phyloP scores from a whole-genome alignment of 2,329 filamentous ascomycete genomes.

The Chaetoscypha palmicola region DNA sequence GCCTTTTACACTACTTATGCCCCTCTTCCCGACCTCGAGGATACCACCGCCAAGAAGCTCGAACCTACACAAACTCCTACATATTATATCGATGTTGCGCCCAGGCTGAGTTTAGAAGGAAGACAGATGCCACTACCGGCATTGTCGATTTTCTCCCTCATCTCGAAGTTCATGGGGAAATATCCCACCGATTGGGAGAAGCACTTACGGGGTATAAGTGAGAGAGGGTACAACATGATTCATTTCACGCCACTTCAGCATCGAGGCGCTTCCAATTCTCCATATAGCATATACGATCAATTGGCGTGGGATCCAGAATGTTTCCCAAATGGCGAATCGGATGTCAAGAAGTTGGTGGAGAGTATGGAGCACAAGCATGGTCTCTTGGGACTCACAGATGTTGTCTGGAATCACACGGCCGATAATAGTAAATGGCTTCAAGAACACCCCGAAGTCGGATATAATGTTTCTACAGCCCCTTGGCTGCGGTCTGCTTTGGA shows the following conservation, averaged over 20 bases:
- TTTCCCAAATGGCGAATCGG: constrained; percentile 80
- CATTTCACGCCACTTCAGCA: constrained; percentile 94
- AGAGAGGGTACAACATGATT: constrained; percentile 96
- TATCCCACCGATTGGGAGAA: constrained; percentile 87
- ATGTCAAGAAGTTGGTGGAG: constrained; percentile 68
- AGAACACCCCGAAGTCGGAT: constrained; percentile 90
- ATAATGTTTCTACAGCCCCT: constrained; percentile 87
- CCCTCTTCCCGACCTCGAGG: constrained; percentile 67
- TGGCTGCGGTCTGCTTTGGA: constrained; percentile 67
- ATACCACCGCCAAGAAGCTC: constrained; percentile 39
- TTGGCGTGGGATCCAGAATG: constrained; percentile 72
- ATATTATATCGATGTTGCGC: constrained; percentile 93
- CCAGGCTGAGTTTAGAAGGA: constrained; percentile 67
- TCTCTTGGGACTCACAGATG: constrained; percentile 83
- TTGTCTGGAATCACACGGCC: constrained; percentile 96
- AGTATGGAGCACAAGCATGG: constrained; percentile 81
- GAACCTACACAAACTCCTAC: constrained; percentile 61
- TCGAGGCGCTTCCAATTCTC: constrained; percentile 85
- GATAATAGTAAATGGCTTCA: constrained; percentile 92
- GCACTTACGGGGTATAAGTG: constrained; percentile 80
- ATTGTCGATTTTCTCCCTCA: constrained; percentile 83
- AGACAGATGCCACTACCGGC: constrained; percentile 74
- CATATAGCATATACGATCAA: constrained; percentile 95
- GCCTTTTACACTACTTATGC: constrained; percentile 92
- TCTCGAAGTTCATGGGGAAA: constrained; percentile 97